Evolutionary conservation across 257 asterid genomes (phyloP).

Genomic region (Nicotiana tabacum): DNA sequence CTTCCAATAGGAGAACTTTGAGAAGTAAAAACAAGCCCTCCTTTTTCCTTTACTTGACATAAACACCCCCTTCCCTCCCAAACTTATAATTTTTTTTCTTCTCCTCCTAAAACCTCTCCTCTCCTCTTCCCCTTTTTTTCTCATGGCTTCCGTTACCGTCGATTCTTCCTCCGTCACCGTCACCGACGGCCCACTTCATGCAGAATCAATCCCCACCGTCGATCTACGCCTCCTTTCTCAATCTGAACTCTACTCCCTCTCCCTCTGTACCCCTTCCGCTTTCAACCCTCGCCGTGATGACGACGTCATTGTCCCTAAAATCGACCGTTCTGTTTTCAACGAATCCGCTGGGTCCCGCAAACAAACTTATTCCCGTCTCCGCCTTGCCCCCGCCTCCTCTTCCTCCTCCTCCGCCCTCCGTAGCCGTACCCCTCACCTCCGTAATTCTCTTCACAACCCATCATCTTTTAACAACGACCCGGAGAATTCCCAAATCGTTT

Average conservation of each 20-base stretch:
- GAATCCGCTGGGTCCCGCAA: conserved; percentile 87
- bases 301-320: conserved; percentile 65
- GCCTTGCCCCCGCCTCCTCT: conserved; percentile 58
- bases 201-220: conserved; percentile 46
- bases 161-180: conserved; percentile 19
- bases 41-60: neutral
- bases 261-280: conserved; percentile 53
- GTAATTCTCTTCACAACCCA: conserved; percentile 26
- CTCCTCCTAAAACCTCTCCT: conserved; percentile 3
- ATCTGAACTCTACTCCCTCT: conserved; percentile 65
- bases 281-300: conserved; percentile 48
- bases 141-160: conserved; percentile 34
- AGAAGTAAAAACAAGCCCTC: neutral
- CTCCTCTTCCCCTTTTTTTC: neutral
- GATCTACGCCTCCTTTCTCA: conserved; percentile 76
- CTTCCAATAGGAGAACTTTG: neutral
- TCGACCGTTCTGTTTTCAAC: conserved; percentile 83
- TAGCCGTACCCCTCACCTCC: conserved; percentile 71
- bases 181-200: conserved; percentile 30
- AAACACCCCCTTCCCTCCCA: neutral
- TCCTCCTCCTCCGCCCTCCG: conserved; percentile 36
- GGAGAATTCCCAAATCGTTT: conserved; percentile 48
- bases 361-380: conserved; percentile 82
- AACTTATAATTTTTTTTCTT: neutral
- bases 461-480: conserved; percentile 33